Percentiles rank a stretch among this genome's conserved stretches.
Evolutionary conservation across 495 filamentous ascomycete species (phyloP).

Genomic region (Trichoderma asperelloides): DNA sequence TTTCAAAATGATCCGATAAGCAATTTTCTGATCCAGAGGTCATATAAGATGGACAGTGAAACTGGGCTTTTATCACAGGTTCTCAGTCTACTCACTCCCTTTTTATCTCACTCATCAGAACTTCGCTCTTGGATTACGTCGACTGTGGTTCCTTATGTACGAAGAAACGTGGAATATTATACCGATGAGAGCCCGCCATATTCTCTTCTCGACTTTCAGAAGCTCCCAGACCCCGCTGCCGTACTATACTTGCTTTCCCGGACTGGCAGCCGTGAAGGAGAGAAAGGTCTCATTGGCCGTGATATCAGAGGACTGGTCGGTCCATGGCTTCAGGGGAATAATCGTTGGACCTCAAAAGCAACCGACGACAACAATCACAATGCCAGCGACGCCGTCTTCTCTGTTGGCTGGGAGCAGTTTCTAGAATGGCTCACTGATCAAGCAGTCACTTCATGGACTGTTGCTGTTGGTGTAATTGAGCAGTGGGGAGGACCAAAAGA

Average conservation of each 20-base stretch:
- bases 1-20: slow-evolving; percentile 48
- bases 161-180: slow-evolving; percentile 81
- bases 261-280: slow-evolving; percentile 34
- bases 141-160: slow-evolving; percentile 64
- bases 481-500: slow-evolving; percentile 78
- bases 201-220: slow-evolving; percentile 53
- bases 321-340: slow-evolving; percentile 73
- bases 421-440: slow-evolving; percentile 63
- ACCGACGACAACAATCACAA: slow-evolving; percentile 10
- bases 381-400: slow-evolving; percentile 17
- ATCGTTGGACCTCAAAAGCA: slow-evolving; percentile 39
- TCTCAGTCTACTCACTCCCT: slow-evolving; percentile 62
- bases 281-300: slow-evolving; percentile 45
- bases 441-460: slow-evolving; percentile 48
- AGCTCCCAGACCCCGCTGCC: slow-evolving; percentile 51
- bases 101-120: slow-evolving; percentile 56
- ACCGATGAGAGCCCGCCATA: slow-evolving; percentile 45
- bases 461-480: slow-evolving; percentile 52
- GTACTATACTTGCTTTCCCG: slow-evolving; percentile 62
- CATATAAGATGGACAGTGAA: slow-evolving; percentile 67
- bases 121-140: slow-evolving; percentile 73
- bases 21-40: slow-evolving; percentile 66
- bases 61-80: slow-evolving; percentile 68
- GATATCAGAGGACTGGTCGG: slow-evolving; percentile 70
- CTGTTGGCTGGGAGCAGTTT: slow-evolving; percentile 64